Evolutionary conservation across 768 basidiomycete genomes (phyloP), one percentile per base, ranked within the genome.

Genomic region (Leucocoprinus sp.): DNA sequence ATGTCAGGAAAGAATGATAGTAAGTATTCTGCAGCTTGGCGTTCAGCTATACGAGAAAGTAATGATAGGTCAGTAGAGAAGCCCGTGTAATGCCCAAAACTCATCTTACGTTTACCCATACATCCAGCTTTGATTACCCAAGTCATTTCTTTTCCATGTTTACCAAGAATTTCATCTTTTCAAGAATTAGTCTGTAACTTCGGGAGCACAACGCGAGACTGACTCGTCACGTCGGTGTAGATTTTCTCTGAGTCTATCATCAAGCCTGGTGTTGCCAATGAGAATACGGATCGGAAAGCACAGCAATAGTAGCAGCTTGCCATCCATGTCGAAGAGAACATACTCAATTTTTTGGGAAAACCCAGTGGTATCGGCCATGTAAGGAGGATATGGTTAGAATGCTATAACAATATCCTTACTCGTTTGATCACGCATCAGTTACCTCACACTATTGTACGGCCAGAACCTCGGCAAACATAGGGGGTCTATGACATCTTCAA

Each of bases 81-180:
- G 14, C 17, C 14, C 22, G 26, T n/a, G 2, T 28, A 8, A 29
- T 4, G n/a, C 9, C 8, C 14, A 4, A 4, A 8, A 31, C 14
- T n/a, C 8, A 40, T 45, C 68, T 53, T 44, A 87, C 88, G 76
- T 69, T 84, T 86, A 44, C 89, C 89, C 89, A 91, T 92, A 47
- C 84, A 75, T 0, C 82, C 84, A n/a, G 84, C 80, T 57, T 91
- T 90, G 47, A 91, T 87, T 46, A 86, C 82, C 87, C 87, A 90
- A 2, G 84, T 85, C 82, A 92, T 86, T 51, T 75, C 64, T 50
- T 78, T 80, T 21, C 85, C 87, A 55, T 83, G 81, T 8, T 68
- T 70, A 14, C 69, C 76, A 15, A 93, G 75, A 41, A 90, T 81
- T 21, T 77, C 71, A 64, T 91, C 87, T 84, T 43, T 31, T 15